Percentiles rank a stretch among this genome's conserved stretches.
phyloP scores from a whole-genome alignment of 2,329 filamentous ascomycete species.

The Sphaerulina musiva region DNA sequence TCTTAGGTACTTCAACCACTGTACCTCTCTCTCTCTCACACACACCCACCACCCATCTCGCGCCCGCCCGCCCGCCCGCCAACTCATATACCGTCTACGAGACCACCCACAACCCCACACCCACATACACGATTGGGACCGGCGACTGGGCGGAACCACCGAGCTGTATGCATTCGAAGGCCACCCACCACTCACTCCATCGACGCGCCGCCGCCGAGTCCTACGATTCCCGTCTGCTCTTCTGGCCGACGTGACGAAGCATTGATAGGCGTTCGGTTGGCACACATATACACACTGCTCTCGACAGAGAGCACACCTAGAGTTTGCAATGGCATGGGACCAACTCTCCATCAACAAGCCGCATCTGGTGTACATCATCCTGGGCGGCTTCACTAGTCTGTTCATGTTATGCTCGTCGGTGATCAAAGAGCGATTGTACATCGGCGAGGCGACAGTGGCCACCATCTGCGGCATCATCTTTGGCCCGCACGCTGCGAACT shows the following conservation, averaged over 20 bases:
- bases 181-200: constrained; percentile 5
- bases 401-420: constrained; percentile 98
- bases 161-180: constrained; percentile 21
- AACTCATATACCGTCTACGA: background rate
- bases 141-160: constrained; percentile 32
- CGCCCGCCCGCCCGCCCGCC: too few relatives aligned
- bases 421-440: constrained; percentile 97
- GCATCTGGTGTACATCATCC: constrained; percentile 96
- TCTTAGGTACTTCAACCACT: background rate
- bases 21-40: too few relatives aligned
- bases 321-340: constrained; percentile 62
- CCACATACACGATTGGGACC: constrained; percentile 26
- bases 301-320: background rate
- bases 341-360: constrained; percentile 83
- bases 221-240: constrained; percentile 14
- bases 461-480: constrained; percentile 85
- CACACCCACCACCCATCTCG: too few relatives aligned
- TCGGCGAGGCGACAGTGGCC: constrained; percentile 93
- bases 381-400: constrained; percentile 92
- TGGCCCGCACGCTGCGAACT: constrained; percentile 72
- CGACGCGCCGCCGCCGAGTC: constrained; percentile 15
- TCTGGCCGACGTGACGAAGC: constrained; percentile 7
- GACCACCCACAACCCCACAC: constrained; percentile 8
- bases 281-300: background rate
- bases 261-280: background rate